Evolutionary conservation across 164 flowering plant genomes (phyloP).

Genomic region (Houttuynia cordata): DNA sequence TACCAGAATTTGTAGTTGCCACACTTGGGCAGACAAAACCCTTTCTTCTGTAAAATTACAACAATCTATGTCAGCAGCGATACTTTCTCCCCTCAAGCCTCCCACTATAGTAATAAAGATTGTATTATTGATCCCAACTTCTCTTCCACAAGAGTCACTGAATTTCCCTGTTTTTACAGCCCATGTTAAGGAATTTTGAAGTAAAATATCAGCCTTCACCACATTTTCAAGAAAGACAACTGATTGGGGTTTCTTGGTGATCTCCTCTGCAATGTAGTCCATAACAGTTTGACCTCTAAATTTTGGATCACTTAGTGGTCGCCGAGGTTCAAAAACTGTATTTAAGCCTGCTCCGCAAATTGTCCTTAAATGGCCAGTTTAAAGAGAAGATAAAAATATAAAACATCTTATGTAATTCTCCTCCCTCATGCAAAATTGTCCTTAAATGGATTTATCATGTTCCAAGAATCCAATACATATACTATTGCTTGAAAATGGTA

Average conservation of each 20-base stretch:
- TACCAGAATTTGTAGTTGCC: slow-evolving; percentile 37
- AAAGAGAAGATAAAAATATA: too few relatives aligned
- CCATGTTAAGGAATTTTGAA: slow-evolving; percentile 41
- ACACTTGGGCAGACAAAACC: slow-evolving; percentile 31
- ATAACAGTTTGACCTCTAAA: slow-evolving; percentile 55
- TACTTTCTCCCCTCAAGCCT: slow-evolving; percentile 6
- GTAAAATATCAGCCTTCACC: slow-evolving; percentile 53
- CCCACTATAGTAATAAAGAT: slow-evolving; percentile 42
- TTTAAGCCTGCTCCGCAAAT: slow-evolving; percentile 10
- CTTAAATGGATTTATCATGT: too few relatives aligned
- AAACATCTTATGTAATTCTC: too few relatives aligned
- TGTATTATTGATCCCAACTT: slow-evolving; percentile 43
- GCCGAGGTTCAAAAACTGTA: slow-evolving; percentile 12
- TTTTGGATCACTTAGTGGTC: slow-evolving; percentile 23
- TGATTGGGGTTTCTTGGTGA: slow-evolving; percentile 47
- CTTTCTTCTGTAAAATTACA: slow-evolving; percentile 39
- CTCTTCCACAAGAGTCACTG: slow-evolving; percentile 62
- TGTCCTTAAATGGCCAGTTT: too few relatives aligned
- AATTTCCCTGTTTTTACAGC: slow-evolving; percentile 72
- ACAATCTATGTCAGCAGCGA: slow-evolving; percentile 11
- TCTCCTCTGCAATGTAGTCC: slow-evolving; percentile 52
- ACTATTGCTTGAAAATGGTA: too few relatives aligned
- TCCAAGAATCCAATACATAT: too few relatives aligned
- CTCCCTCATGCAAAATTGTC: too few relatives aligned
- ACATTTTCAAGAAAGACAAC: slow-evolving; percentile 81